Percentiles rank a stretch among this genome's conserved stretches.
phyloP scores from a whole-genome alignment of 2,329 filamentous ascomycete genomes.

The Colletotrichum destructivum region DNA sequence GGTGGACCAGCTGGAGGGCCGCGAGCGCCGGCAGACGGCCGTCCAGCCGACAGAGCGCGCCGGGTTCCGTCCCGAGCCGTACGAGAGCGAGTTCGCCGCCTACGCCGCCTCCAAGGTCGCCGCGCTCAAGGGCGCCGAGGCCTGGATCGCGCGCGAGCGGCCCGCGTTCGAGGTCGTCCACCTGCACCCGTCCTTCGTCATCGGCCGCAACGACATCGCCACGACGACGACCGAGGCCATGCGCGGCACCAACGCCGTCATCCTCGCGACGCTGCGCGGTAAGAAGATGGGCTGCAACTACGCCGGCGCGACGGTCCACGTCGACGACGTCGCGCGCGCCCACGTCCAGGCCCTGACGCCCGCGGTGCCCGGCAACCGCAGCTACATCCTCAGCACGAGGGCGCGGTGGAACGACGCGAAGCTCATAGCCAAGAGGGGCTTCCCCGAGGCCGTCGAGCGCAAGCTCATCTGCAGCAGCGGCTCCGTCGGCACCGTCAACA shows the following conservation, averaged over 20 bases:
- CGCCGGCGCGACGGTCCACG: constrained; percentile 52
- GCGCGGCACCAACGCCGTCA: constrained; percentile 53
- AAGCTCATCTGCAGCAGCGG: constrained; percentile 32
- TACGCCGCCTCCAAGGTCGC: constrained; percentile 55
- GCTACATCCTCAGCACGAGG: constrained; percentile 48
- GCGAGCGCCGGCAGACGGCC: constrained; percentile 7
- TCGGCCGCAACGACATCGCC: constrained; percentile 55
- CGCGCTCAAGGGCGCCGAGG: constrained; percentile 52
- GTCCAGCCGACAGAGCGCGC: constrained; percentile 26
- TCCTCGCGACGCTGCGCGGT: constrained; percentile 54
- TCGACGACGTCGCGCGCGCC: constrained; percentile 56
- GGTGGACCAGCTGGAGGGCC: constrained; percentile 37
- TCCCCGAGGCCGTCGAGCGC: constrained; percentile 39
- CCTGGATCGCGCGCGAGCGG: constrained; percentile 50
- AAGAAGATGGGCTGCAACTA: constrained; percentile 44
- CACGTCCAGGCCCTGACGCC: constrained; percentile 55
- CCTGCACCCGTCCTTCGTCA: constrained; percentile 54
- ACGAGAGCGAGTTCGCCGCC: constrained; percentile 49
- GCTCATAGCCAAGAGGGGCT: constrained; percentile 53
- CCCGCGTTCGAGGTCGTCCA: constrained; percentile 55
- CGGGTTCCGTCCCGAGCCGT: constrained; percentile 36
- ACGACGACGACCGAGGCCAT: constrained; percentile 48
- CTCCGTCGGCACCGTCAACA: constrained; percentile 23
- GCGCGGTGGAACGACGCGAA: constrained; percentile 56
- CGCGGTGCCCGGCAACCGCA: constrained; percentile 50